A percentile compares a stretch with the other conserved stretches of the same genome.
Evolutionary conservation across 305 asterid species (phyloP).

Genomic region (Rubia peregrina): DNA sequence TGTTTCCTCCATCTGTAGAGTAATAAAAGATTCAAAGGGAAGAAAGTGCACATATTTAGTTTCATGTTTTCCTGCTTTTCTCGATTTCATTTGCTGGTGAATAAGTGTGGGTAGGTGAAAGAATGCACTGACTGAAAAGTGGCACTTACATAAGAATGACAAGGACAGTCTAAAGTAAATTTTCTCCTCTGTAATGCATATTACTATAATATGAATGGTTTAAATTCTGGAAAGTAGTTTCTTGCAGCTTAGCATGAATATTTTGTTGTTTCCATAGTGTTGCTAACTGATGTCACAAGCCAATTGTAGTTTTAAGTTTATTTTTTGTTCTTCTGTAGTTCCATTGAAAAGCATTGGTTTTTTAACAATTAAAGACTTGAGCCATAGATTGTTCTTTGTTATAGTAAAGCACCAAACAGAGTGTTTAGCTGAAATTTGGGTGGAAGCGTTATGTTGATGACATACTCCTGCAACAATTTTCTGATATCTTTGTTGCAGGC

Average conservation of each 20-base stretch:
- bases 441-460: neutral
- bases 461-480: neutral
- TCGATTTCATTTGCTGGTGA: constrained; percentile 8
- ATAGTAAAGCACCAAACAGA: neutral
- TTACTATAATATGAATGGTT: constrained; percentile 1
- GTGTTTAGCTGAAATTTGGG: constrained; percentile 6
- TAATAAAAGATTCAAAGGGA: neutral
- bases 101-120: neutral
- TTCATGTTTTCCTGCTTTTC: neutral
- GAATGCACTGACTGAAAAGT: constrained; percentile 7
- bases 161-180: constrained; percentile 8
- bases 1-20: neutral
- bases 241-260: neutral
- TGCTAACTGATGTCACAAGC: neutral
- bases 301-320: neutral
- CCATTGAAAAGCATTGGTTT: neutral
- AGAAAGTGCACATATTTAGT: constrained; percentile 8
- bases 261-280: neutral
- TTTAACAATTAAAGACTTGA: neutral
- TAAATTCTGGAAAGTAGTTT: neutral
- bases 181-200: constrained; percentile 2
- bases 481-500: constrained; percentile 27
- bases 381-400: neutral
- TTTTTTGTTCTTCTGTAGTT: neutral
- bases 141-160: constrained; percentile 8